These are phyloP conservation scores for Sordariomycetes sp. DNA, from an alignment of 2,329 filamentous ascomycete species.

Conservation along the genomic window DNA sequence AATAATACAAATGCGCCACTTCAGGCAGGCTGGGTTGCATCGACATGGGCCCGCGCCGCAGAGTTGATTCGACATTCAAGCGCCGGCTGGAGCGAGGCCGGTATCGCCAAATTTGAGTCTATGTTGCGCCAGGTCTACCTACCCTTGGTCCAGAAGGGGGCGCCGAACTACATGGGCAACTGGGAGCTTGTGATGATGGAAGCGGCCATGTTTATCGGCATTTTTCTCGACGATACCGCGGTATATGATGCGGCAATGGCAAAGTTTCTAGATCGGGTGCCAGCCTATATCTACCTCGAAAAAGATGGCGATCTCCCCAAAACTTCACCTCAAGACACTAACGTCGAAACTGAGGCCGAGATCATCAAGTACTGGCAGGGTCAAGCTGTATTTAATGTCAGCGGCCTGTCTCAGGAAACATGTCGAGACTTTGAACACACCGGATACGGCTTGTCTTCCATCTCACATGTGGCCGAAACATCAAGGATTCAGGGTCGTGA, in stretches of 20 bases:
- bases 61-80: slow-evolving; percentile 15
- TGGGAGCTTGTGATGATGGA: slow-evolving; percentile 13
- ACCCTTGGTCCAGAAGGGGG: slow-evolving; percentile 9
- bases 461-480: slow-evolving; percentile 15
- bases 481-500: slow-evolving; percentile 14
- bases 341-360: slow-evolving; percentile 1
- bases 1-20: slow-evolving; percentile 14
- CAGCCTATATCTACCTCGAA: slow-evolving; percentile 13
- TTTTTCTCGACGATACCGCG: slow-evolving; percentile 11
- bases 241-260: slow-evolving; percentile 11
- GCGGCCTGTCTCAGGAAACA: slow-evolving; percentile 14
- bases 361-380: slow-evolving; percentile 7
- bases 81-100: slow-evolving; percentile 11
- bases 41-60: slow-evolving; percentile 13
- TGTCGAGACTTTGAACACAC: slow-evolving; percentile 17
- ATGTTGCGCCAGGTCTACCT: slow-evolving; percentile 15
- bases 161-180: slow-evolving; percentile 9
- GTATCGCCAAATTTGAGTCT: slow-evolving; percentile 10
- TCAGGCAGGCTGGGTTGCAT: slow-evolving; percentile 14
- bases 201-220: slow-evolving; percentile 11
- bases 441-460: slow-evolving; percentile 14
- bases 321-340: no score
- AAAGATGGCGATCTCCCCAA: slow-evolving; percentile 9
- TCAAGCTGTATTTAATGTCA: slow-evolving; percentile 7
- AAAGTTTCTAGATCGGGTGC: slow-evolving; percentile 10